Evolutionary conservation across 345 rosid species (phyloP), one percentile per base, ranked within the genome.

Genomic region (Lepidium aucheri): DNA sequence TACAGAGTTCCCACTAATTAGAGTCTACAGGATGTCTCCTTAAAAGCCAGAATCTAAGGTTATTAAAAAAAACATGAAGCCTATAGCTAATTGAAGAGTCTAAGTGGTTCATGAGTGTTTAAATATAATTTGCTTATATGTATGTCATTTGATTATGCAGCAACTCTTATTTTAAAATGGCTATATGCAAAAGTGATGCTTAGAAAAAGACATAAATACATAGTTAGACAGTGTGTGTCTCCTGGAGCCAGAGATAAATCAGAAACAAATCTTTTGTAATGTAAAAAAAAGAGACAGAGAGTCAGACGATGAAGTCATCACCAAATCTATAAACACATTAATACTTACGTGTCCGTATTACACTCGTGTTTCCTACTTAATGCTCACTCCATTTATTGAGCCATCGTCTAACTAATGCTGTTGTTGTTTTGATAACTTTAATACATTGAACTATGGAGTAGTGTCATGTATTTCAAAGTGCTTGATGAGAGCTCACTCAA

Each of bases 341-440:
- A 89, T 78, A 80, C 84, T 80, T 77, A 86, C 91, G 88, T 82
- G 91, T 82, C 80, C 84, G 69, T 56, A 54, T 47, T 63, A 65
- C 75, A 39, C 59, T 69, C 54, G 67, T 54, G 67, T 43, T 30
- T 44, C 67, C 72, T 30, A 59, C 50, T 66, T 66, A 73, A 59
- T 36, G 72, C 51, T 65, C 35, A 34, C 45, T 38, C 73, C 73
- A 74, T 67, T 60, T 44, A 58, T 26, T 16, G 24, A 52, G 51
- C 52, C 57, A 49, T 32, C 41, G 53, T 72, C 59, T 59, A 49
- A 7, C 33, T n/a, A 72, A 72, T 65, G 70, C 38, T 32, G 58
- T 40, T 36, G 32, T 47, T 54, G 58, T 46, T 47, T 28, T 51
- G 18, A 34, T 50, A 49, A 33, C 67, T 65, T 65, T 24, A 65